Conservation (phyloP, 164 flowering plant genomes). For the Magnolia sinica region DNA sequence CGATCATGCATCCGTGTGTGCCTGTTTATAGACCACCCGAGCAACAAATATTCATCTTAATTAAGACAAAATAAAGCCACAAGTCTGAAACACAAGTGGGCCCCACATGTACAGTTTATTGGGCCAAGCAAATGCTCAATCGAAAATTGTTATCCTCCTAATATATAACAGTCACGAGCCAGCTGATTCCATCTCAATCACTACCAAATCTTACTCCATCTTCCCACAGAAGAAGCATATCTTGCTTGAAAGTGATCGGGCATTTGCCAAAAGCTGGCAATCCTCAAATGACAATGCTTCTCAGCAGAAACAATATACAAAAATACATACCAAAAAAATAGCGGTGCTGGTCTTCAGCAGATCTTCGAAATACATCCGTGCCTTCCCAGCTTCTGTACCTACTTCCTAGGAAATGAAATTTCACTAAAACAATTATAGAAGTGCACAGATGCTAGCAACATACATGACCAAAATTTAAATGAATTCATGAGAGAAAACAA, state of each 20-base stretch:
- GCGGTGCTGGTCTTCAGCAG: constrained; percentile 80
- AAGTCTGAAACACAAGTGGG: no score
- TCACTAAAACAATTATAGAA: background rate
- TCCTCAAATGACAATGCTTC: background rate
- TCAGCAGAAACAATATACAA: background rate
- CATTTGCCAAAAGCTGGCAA: background rate
- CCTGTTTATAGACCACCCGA: no score
- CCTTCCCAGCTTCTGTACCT: constrained; percentile 86
- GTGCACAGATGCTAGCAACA: background rate
- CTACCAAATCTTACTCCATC: background rate
- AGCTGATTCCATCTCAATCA: no score
- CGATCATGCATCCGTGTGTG: no score
- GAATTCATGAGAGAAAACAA: background rate
- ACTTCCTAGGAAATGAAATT: constrained; percentile 64
- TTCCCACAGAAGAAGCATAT: background rate
- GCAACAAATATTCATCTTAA: no score
- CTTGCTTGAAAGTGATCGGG: background rate
- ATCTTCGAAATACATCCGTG: constrained; percentile 85
- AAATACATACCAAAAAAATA: constrained; percentile 66
- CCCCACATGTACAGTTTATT: no score
- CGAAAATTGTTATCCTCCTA: no score
- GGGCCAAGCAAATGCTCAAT: no score
- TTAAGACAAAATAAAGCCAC: no score
- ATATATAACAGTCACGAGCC: no score
- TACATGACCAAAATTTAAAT: background rate